Conservation (phyloP, 192 early-diverging fungal genomes). For the Coemansia sp. region DNA sequence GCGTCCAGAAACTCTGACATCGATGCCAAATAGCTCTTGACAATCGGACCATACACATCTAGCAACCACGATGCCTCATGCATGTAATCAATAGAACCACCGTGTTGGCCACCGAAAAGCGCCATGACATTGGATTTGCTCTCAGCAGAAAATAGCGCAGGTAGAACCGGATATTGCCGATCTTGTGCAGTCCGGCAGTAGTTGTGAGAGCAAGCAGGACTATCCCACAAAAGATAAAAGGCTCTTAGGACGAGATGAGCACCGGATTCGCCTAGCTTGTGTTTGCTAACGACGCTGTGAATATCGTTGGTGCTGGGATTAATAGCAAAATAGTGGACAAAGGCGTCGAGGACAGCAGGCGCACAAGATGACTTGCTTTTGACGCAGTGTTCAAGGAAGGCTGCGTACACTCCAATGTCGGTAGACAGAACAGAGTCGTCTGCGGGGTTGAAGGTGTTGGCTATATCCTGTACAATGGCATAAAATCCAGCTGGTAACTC, state of each 20-base stretch:
- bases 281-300: slow-evolving; percentile 10
- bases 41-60: slow-evolving; percentile 70
- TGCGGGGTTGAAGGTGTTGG: background rate
- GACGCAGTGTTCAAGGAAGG: slow-evolving; percentile 17
- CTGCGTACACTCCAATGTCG: slow-evolving; percentile 11
- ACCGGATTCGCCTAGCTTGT: background rate
- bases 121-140: slow-evolving; percentile 64
- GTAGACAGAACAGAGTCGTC: background rate
- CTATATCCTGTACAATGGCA: background rate
- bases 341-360: background rate
- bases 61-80: slow-evolving; percentile 74
- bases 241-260: slow-evolving; percentile 18
- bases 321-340: background rate
- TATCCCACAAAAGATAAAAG: too few relatives aligned
- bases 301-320: background rate
- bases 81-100: slow-evolving; percentile 78
- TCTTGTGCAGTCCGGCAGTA: background rate
- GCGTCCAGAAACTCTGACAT: slow-evolving; percentile 68
- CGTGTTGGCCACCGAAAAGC: slow-evolving; percentile 94
- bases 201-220: background rate
- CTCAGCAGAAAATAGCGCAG: slow-evolving; percentile 41
- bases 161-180: too few relatives aligned
- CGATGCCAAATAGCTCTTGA: slow-evolving; percentile 66
- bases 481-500: background rate
- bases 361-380: background rate